Conservation (phyloP, 106 monocot genomes). For the Dendrobium catenatum region DNA sequence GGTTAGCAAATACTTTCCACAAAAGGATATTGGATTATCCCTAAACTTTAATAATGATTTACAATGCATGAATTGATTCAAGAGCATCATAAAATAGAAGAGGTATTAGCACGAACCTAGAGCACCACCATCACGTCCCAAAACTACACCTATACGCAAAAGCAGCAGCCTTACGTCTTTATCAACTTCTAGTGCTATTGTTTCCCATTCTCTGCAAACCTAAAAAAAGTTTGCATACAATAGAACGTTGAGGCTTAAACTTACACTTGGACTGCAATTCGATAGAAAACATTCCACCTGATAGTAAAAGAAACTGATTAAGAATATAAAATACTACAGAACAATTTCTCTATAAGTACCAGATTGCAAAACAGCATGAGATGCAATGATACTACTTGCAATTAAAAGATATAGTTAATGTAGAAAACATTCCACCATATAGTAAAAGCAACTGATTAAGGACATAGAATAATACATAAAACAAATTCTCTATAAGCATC, state of each 20-base stretch:
- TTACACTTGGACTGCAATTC: background rate
- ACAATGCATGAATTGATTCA: background rate
- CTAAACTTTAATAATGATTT: background rate
- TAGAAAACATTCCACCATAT: background rate
- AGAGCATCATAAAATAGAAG: background rate
- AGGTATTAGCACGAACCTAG: slow-evolving; percentile 40
- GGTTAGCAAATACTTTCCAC: too few species aligned
- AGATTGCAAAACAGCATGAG: background rate
- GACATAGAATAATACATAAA: background rate
- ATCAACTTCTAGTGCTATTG: slow-evolving; percentile 56
- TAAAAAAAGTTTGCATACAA: slow-evolving; percentile 13
- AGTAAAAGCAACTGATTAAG: background rate
- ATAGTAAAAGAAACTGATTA: background rate
- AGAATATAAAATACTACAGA: background rate
- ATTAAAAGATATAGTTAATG: background rate
- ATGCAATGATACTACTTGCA: background rate
- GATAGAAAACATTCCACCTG: background rate
- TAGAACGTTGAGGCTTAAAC: background rate
- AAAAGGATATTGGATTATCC: too few species aligned
- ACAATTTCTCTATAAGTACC: background rate
- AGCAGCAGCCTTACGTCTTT: slow-evolving; percentile 63
- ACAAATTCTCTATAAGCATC: background rate
- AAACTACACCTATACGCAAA: slow-evolving; percentile 80
- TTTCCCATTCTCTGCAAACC: slow-evolving; percentile 93
- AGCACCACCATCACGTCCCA: slow-evolving; percentile 87